Evolutionary conservation across 768 basidiomycete species (phyloP).

Genomic region (Lactifluus echinatus): DNA sequence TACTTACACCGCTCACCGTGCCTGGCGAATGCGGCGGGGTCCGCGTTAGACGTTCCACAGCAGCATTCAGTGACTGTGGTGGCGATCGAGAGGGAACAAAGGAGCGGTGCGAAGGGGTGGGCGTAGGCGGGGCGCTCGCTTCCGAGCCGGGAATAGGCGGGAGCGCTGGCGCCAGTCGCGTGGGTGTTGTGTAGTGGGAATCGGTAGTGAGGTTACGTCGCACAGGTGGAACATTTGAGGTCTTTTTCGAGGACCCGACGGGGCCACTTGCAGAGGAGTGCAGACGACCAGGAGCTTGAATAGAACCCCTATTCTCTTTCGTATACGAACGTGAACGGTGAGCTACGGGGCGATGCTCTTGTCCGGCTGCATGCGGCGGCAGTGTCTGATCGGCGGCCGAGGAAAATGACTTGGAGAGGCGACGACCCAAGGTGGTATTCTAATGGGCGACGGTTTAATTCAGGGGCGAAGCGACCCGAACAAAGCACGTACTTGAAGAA

Average conservation of each 20-base stretch:
- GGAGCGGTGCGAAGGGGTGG: constrained; percentile 33
- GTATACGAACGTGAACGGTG: constrained; percentile 10
- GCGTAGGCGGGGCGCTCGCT: constrained; percentile 47
- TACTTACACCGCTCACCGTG: not conserved
- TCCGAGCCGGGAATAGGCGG: constrained; percentile 46
- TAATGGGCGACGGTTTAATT: constrained; percentile 24
- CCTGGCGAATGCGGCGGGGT: constrained; percentile 14
- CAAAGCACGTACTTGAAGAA: constrained; percentile 58
- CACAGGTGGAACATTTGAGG: constrained; percentile 2
- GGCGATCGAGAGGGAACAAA: constrained; percentile 47
- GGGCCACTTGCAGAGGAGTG: constrained; percentile 10
- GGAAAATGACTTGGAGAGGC: constrained; percentile 39
- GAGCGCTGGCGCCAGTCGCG: constrained; percentile 20
- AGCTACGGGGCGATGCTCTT: not conserved
- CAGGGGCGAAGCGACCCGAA: not conserved
- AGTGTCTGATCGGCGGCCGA: constrained; percentile 22
- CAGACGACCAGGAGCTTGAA: constrained; percentile 2
- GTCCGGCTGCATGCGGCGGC: not conserved
- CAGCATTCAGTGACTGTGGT: constrained; percentile 67
- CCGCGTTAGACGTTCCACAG: constrained; percentile 52
- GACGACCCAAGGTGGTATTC: constrained; percentile 67
- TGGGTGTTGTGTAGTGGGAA: constrained; percentile 20
- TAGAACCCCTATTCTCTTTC: not conserved
- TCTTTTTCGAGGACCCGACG: not conserved
- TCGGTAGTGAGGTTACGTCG: constrained; percentile 17